Evolutionary conservation across 2,329 filamentous ascomycete species (phyloP).

Genomic region (Pseudopithomyces maydicus): DNA sequence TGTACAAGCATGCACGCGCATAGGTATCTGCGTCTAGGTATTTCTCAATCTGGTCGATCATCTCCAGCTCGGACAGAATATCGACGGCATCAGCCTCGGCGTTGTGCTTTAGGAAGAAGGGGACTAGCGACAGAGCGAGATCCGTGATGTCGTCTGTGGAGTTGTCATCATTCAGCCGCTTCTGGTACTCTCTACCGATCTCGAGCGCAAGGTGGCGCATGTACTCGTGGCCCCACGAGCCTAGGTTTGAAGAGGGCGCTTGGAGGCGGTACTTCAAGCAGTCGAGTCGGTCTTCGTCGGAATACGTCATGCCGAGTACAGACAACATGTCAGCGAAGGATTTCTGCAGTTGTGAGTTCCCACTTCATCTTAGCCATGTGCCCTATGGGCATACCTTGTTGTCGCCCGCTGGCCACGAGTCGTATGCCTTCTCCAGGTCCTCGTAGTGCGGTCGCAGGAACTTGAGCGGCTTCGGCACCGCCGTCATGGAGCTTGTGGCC

Average conservation of each 20-base stretch:
- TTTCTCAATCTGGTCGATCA: constrained; percentile 87
- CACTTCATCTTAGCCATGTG: not conserved
- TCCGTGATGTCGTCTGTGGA: constrained; percentile 82
- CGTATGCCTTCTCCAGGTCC: constrained; percentile 83
- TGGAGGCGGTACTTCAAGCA: constrained; percentile 94
- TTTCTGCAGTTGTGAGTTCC: constrained; percentile 50
- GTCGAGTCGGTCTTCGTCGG: constrained; percentile 93
- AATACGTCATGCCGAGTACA: constrained; percentile 98
- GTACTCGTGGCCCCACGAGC: constrained; percentile 98
- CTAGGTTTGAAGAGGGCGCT: constrained; percentile 88
- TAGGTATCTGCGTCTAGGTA: constrained; percentile 96
- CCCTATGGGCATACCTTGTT: constrained; percentile 78
- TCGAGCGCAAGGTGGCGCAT: constrained; percentile 93
- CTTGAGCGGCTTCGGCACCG: constrained; percentile 96
- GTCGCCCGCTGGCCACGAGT: constrained; percentile 81
- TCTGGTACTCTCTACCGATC: constrained; percentile 92
- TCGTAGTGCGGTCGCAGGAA: constrained; percentile 97
- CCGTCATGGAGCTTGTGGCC: constrained; percentile 98
- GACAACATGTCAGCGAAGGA: constrained; percentile 93
- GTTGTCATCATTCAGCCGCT: constrained; percentile 84
- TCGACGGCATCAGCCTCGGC: constrained; percentile 98
- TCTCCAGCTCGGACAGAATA: constrained; percentile 94
- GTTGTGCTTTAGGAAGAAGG: constrained; percentile 95
- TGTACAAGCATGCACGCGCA: constrained; percentile 90
- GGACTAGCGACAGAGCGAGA: constrained; percentile 82